Conservation (phyloP, 2,329 filamentous ascomycete genomes). For the Cytospora schulzeri region DNA sequence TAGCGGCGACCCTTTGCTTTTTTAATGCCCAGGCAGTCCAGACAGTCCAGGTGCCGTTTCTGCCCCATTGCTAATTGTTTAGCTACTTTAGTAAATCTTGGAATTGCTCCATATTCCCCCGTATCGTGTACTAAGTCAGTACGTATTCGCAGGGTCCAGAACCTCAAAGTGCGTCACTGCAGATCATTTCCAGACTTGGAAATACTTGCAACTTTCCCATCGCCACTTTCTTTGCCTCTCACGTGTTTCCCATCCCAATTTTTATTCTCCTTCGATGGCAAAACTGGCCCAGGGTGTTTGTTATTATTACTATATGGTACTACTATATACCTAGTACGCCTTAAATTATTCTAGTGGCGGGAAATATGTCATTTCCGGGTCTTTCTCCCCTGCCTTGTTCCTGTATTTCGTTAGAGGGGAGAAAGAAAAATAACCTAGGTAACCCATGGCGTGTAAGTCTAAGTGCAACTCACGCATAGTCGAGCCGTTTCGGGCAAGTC, state of each 20-base stretch:
- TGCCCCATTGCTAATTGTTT: too few species aligned
- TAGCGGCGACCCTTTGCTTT: too few species aligned
- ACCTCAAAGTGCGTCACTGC: background rate
- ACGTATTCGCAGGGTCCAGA: background rate
- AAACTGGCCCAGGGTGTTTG: background rate
- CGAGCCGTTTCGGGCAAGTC: background rate
- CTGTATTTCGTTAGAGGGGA: background rate
- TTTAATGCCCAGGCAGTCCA: too few species aligned
- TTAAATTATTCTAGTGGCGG: background rate
- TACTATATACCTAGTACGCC: background rate
- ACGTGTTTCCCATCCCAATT: too few species aligned
- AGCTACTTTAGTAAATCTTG: too few species aligned
- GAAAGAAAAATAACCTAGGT: background rate
- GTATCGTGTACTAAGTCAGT: too few species aligned
- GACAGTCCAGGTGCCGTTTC: too few species aligned
- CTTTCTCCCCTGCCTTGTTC: background rate
- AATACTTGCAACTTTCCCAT: background rate
- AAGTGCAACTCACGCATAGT: background rate
- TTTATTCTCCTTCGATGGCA: background rate
- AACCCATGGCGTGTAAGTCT: background rate
- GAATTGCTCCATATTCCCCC: too few species aligned
- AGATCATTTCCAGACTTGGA: too few species aligned
- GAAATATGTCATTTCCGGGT: background rate
- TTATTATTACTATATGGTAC: background rate
- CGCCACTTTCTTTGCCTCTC: background rate